Conservation (phyloP, 192 early-diverging fungal species). For the Entomortierella chlamydospora region DNA sequence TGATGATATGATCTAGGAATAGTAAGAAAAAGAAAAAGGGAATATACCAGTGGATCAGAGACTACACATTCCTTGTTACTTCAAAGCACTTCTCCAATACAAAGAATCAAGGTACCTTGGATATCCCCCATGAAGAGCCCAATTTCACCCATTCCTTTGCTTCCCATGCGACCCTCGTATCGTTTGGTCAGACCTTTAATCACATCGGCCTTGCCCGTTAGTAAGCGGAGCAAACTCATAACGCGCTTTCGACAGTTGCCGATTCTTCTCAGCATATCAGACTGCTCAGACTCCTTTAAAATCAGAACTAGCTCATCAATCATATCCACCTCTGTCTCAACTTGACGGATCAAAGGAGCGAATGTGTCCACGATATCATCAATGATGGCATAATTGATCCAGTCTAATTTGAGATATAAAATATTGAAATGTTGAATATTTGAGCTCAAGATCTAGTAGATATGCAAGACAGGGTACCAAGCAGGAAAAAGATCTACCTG, state of each 20-base stretch:
- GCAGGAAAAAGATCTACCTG: constrained; percentile 39
- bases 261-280: constrained; percentile 66
- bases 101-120: constrained; percentile 61
- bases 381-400: constrained; percentile 76
- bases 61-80: too few relatives aligned
- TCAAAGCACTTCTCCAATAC: too few relatives aligned
- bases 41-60: too few relatives aligned
- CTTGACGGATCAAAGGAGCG: constrained; percentile 76
- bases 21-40: too few relatives aligned
- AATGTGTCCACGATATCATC: constrained; percentile 86
- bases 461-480: too few relatives aligned
- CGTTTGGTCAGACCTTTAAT: constrained; percentile 68
- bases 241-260: constrained; percentile 62
- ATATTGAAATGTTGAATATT: too few relatives aligned
- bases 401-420: constrained; percentile 32
- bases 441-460: too few relatives aligned
- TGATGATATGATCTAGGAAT: constrained; percentile 74
- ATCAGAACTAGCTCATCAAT: constrained; percentile 88
- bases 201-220: constrained; percentile 67
- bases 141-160: constrained; percentile 65
- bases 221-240: constrained; percentile 60
- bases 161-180: constrained; percentile 56
- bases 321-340: constrained; percentile 84
- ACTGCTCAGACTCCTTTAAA: constrained; percentile 74
- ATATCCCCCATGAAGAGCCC: constrained; percentile 83